phyloP scores from a whole-genome alignment of 306 rosid species.

The Spatholobus suberectus region DNA sequence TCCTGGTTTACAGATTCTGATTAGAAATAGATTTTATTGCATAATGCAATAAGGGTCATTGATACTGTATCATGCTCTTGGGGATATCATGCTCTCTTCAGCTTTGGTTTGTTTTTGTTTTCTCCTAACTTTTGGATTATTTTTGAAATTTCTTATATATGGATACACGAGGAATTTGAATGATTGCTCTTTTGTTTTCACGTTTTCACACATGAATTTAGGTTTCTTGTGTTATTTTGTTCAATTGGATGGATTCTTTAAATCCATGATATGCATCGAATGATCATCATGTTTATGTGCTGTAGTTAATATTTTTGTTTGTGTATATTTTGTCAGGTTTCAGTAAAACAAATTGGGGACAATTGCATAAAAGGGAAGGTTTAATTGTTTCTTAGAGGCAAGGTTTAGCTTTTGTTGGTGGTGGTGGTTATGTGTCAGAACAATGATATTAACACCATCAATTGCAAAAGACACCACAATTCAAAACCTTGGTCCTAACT shows the following conservation, averaged over 20 bases:
- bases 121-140: not conserved
- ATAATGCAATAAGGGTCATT: too few species aligned
- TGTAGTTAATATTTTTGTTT: slow-evolving; percentile 34
- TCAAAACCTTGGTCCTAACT: too few species aligned
- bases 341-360: slow-evolving; percentile 47
- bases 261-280: not conserved
- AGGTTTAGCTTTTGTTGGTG: slow-evolving; percentile 34
- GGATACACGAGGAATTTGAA: slow-evolving; percentile 16
- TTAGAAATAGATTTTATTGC: too few species aligned
- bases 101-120: not conserved
- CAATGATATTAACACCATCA: too few species aligned
- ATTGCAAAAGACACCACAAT: too few species aligned
- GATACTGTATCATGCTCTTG: too few species aligned
- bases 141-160: not conserved
- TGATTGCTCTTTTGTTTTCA: slow-evolving; percentile 1
- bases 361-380: too few species aligned
- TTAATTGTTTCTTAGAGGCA: slow-evolving; percentile 37
- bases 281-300: slow-evolving; percentile 37
- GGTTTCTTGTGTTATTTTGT: not conserved
- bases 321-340: slow-evolving; percentile 49
- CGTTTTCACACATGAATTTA: slow-evolving; percentile 12
- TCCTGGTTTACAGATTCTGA: too few species aligned
- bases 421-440: slow-evolving; percentile 48
- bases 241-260: slow-evolving; percentile 4
- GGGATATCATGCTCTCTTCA: too few species aligned